Evolutionary conservation across 176 grass and related monocot genomes (phyloP), one percentile per base, ranked within the genome.

Genomic region (Hyparrhenia diplandra): DNA sequence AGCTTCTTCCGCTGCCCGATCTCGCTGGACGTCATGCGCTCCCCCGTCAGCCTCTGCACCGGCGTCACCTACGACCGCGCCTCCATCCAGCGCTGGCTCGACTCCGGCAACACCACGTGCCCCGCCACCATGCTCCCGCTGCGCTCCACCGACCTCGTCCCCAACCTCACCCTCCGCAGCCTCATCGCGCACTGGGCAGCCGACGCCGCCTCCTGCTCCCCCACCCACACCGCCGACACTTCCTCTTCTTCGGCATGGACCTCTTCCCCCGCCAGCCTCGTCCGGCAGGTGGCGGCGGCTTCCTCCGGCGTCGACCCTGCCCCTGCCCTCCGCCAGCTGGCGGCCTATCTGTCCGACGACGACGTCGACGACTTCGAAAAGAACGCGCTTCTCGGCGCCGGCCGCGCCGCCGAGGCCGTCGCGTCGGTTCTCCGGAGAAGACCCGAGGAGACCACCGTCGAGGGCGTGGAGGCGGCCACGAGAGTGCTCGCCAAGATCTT

Each of bases 11-110:
- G 84, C 46, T 99, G 96, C 76, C 96, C 96, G 4, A 99, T 99
- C 80, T 99, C 96, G 2, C 89, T 99, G 0, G 92, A 99, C 65
- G 92, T 99, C n/a, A 99, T 99, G 96, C 83, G 88, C 14, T 99
- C 96, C 29, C 96, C 96, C 40, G 96, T 99, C 3, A 95, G 92
- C 85, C 92, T 99, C 49, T 95, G 85, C 90, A 99, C 96, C 64
- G 96, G 96, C 39, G 90, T 99, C 70, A 91, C 96, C 13, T 99
- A 99, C 82, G 96, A 99, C 85, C 92, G 96, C 25, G 69, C 82
- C 64, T 99, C 96, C 29, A 99, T 99, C 32, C 92, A 99, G 78
- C 46, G 85, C 0, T 99, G 96, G 96, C 84, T 99, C 41, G 96
- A 99, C 74, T 93, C 90, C 39, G 96, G 96, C 37, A 88, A 99